Conservation (phyloP, 306 rosid genomes). For the Hippophae rhamnoides region DNA sequence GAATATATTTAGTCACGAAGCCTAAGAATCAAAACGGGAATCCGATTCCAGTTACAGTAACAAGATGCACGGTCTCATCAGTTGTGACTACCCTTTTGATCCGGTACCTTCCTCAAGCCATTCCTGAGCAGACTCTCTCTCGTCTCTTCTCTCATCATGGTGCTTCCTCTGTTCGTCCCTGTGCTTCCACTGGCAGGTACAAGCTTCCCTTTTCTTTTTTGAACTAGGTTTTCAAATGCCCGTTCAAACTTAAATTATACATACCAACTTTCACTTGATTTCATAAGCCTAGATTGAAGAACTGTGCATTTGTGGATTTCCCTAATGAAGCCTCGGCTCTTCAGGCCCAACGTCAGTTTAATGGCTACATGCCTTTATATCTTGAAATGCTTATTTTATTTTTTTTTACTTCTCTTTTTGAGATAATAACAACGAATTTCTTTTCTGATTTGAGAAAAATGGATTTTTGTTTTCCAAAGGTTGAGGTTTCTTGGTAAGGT, state of each 20-base stretch:
- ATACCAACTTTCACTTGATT: neutral
- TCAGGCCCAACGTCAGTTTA: slow-evolving; percentile 64
- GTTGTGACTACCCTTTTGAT: slow-evolving; percentile 42
- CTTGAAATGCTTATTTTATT: neutral
- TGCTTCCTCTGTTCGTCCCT: slow-evolving; percentile 63
- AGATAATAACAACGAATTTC: neutral
- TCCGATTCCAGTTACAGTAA: slow-evolving; percentile 10
- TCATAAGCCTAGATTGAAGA: slow-evolving; percentile 42
- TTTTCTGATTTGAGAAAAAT: slow-evolving; percentile 3
- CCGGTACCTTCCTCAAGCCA: slow-evolving; percentile 67
- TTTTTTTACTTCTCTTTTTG: neutral
- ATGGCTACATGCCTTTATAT: slow-evolving; percentile 33
- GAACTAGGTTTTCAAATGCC: neutral
- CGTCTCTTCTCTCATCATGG: slow-evolving; percentile 61
- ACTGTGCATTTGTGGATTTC: slow-evolving; percentile 74
- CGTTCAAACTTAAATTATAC: neutral
- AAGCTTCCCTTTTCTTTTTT: neutral
- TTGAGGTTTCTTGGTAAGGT: slow-evolving; percentile 81
- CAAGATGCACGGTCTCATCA: slow-evolving; percentile 7
- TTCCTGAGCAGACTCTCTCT: slow-evolving; percentile 60
- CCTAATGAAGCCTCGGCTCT: slow-evolving; percentile 52
- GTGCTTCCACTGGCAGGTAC: slow-evolving; percentile 39
- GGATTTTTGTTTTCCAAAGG: slow-evolving; percentile 31
- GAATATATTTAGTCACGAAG: too few relatives aligned
- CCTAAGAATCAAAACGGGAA: slow-evolving; percentile 3